phyloP scores from a whole-genome alignment of 139 green algal genomes.

The Limnomonas spitsbergensis region DNA sequence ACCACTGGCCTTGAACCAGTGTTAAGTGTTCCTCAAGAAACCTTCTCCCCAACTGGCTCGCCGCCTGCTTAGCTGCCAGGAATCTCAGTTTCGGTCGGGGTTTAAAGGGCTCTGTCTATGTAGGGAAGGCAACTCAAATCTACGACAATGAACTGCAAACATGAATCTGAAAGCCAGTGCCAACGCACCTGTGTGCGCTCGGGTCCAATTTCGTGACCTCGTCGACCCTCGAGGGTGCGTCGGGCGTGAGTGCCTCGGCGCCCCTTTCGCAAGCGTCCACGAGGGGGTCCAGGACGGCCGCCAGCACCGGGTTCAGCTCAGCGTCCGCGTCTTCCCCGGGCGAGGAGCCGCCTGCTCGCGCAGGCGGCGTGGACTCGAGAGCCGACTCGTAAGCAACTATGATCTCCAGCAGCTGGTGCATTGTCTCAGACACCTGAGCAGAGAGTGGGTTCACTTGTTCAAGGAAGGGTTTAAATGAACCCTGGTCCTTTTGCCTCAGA shows the following conservation, averaged over 20 bases:
- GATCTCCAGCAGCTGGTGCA: conserved; percentile 63
- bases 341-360: conserved; percentile 10
- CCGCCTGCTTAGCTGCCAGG: no score
- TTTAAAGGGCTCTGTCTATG: no score
- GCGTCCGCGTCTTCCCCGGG: not conserved
- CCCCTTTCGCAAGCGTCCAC: conserved; percentile 47
- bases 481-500: no score
- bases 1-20: no score
- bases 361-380: conserved; percentile 25
- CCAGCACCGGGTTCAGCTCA: conserved; percentile 49
- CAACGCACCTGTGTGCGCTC: conserved; percentile 38
- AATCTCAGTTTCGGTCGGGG: no score
- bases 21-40: no score
- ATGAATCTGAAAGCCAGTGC: no score
- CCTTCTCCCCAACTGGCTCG: no score
- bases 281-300: conserved; percentile 66
- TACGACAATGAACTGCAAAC: no score
- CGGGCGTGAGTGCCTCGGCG: conserved; percentile 50
- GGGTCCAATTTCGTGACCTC: conserved; percentile 48
- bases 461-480: no score
- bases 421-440: conserved; percentile 57
- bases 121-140: no score
- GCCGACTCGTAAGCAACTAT: conserved; percentile 59
- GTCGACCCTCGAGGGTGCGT: conserved; percentile 51
- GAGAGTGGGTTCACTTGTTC: not conserved